These are phyloP conservation scores for rapeseed (Brassica napus) DNA, from an alignment of 345 rosid species.

Conservation along the genomic window DNA sequence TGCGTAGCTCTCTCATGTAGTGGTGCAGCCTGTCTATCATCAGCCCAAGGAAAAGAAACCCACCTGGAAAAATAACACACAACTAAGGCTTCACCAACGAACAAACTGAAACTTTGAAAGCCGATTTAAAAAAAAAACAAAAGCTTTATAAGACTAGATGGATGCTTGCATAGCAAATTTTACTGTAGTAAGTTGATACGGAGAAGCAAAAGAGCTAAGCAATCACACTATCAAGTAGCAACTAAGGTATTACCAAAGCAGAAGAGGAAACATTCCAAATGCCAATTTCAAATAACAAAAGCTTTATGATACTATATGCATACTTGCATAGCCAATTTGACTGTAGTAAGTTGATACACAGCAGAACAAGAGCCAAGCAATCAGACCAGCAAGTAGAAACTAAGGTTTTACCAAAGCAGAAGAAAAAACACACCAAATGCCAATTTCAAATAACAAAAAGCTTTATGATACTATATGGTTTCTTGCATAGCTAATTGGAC, in stretches of 20 bases:
- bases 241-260: background rate
- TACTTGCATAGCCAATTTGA: background rate
- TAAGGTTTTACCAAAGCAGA: background rate
- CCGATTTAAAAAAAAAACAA: background rate
- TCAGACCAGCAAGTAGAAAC: background rate
- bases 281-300: background rate
- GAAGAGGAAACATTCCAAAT: background rate
- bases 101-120: too few relatives aligned
- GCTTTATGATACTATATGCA: background rate
- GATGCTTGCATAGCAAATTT: background rate
- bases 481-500: too few relatives aligned
- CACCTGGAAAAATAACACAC: slow-evolving; percentile 55
- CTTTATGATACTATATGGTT: too few relatives aligned
- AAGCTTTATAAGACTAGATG: background rate
- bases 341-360: background rate
- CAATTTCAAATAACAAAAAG: too few relatives aligned
- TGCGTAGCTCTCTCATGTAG: slow-evolving; percentile 78
- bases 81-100: slow-evolving; percentile 3
- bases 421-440: too few relatives aligned
- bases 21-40: slow-evolving; percentile 94
- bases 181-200: background rate
- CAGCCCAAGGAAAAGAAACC: slow-evolving; percentile 65
- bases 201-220: too few relatives aligned
- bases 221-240: background rate
- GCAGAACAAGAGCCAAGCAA: background rate